These are phyloP conservation scores for Trametes maxima DNA, from an alignment of 768 basidiomycete species.

Conservation along the genomic window DNA sequence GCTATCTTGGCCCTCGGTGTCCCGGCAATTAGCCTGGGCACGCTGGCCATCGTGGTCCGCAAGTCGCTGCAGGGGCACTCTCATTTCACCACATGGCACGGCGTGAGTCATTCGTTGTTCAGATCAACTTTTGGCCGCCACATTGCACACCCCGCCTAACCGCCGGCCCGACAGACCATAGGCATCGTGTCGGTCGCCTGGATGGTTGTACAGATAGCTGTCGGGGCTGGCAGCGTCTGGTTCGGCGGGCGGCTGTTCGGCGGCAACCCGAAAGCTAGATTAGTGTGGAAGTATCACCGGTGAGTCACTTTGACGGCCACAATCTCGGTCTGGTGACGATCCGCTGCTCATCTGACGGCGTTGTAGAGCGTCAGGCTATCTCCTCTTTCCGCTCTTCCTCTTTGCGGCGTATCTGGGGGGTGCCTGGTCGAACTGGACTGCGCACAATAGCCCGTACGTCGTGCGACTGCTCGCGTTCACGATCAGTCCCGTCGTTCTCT, in stretches of 20 bases:
- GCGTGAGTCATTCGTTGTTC: conserved; percentile 45
- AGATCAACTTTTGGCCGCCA: conserved; percentile 6
- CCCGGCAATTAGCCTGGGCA: conserved; percentile 60
- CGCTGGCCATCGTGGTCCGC: conserved; percentile 60
- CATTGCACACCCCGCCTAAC: neutral
- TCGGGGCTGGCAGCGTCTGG: conserved; percentile 83
- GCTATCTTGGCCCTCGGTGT: conserved; percentile 58
- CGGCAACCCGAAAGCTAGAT: conserved; percentile 69
- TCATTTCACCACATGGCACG: conserved; percentile 80
- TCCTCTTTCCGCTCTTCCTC: conserved; percentile 62
- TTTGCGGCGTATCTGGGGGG: conserved; percentile 72
- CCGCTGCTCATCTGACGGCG: conserved; percentile 1
- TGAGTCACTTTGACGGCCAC: conserved; percentile 26
- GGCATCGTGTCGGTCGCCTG: conserved; percentile 65
- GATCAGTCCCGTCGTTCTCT: conserved; percentile 52
- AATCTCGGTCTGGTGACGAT: neutral
- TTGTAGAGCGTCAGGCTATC: conserved; percentile 70
- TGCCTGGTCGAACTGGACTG: conserved; percentile 64
- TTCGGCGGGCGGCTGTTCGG: conserved; percentile 69
- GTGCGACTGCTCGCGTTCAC: conserved; percentile 55
- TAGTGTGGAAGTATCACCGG: conserved; percentile 86
- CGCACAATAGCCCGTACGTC: conserved; percentile 37
- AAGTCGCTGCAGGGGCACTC: conserved; percentile 52
- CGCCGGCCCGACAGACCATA: conserved; percentile 42
- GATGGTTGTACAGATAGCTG: conserved; percentile 58